These are phyloP conservation scores for Luffa aegyptiaca DNA, from an alignment of 306 rosid species.

Conservation along the genomic window DNA sequence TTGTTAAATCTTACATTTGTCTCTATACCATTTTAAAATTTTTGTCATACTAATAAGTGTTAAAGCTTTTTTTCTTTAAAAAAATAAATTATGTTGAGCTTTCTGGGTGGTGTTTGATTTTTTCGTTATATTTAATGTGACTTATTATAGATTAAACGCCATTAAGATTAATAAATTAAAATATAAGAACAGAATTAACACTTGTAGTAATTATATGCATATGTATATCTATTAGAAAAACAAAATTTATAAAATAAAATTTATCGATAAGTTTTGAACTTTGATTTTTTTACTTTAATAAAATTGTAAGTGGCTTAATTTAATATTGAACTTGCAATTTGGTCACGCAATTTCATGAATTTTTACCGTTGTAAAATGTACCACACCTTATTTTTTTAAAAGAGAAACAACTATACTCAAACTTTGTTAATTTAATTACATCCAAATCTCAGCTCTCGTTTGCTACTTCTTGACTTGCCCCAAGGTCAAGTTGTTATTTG, in stretches of 20 bases:
- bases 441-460: background rate
- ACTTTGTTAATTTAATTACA: background rate
- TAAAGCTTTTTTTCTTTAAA: no score
- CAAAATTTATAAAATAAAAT: background rate
- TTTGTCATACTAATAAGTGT: background rate
- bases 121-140: no score
- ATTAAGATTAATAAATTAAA: background rate
- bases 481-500: background rate
- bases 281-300: background rate
- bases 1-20: background rate
- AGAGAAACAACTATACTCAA: no score
- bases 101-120: no score
- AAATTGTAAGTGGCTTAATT: background rate
- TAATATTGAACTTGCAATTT: background rate
- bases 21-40: background rate
- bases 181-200: no score
- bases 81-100: no score
- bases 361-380: background rate
- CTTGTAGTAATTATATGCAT: no score
- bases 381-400: background rate
- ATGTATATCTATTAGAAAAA: no score
- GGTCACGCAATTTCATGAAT: constrained; percentile 4
- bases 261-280: background rate
- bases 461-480: background rate
- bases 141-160: no score